Percentiles rank a stretch among this genome's conserved stretches.
Conservation (phyloP, 805 yeast genomes). For the Maudiozyma barnettii region DNA sequence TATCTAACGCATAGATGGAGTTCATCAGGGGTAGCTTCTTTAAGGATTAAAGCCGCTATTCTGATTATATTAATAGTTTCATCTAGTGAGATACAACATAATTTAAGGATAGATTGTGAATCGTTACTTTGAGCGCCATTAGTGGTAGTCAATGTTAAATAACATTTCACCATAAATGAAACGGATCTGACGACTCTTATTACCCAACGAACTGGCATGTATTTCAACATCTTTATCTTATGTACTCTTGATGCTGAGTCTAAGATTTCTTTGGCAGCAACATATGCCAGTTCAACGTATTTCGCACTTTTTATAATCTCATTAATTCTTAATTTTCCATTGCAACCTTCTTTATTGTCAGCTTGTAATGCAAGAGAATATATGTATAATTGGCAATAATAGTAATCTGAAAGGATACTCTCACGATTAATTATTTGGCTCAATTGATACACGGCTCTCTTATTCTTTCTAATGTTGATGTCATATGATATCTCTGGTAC, state of each 20-base stretch:
- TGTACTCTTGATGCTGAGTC: constrained; percentile 64
- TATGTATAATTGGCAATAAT: constrained; percentile 75
- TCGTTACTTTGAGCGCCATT: constrained; percentile 28
- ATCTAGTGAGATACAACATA: constrained; percentile 59
- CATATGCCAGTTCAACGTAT: constrained; percentile 72
- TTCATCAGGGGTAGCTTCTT: constrained; percentile 85
- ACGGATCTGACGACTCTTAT: constrained; percentile 79
- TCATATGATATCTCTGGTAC: constrained; percentile 30
- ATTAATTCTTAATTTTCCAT: constrained; percentile 41
- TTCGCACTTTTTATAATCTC: constrained; percentile 65
- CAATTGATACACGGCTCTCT: constrained; percentile 28
- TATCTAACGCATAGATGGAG: constrained; percentile 75
- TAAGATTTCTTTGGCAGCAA: constrained; percentile 73
- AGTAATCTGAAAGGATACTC: constrained; percentile 68
- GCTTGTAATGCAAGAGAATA: constrained; percentile 69
- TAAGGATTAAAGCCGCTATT: constrained; percentile 58
- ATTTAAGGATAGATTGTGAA: constrained; percentile 41
- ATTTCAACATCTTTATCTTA: constrained; percentile 49
- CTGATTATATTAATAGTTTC: constrained; percentile 62
- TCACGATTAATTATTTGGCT: constrained; percentile 47
- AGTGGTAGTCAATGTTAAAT: constrained; percentile 41
- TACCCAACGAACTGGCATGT: constrained; percentile 90
- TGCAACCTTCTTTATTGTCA: constrained; percentile 18
- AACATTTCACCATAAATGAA: constrained; percentile 82
- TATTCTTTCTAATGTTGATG: constrained; percentile 18